Base-by-base conservation (phyloP, 2,329 filamentous ascomycete genomes). In the Aaosphaeria pasadenensis region DNA sequence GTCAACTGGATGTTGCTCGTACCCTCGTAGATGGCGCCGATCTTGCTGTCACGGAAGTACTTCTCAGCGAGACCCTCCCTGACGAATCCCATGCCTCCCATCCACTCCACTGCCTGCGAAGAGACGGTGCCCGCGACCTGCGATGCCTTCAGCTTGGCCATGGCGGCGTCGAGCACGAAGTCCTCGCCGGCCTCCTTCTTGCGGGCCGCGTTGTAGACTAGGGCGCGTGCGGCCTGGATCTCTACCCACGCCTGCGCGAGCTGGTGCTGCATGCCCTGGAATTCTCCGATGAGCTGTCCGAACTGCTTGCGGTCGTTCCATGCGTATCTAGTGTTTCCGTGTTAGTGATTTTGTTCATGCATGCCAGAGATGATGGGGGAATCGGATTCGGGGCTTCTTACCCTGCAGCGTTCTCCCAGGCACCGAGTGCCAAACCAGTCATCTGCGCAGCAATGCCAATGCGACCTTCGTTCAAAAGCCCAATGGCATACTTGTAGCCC, bases 251-350 rank as follows among this genome's bases (percentile, higher is more conserved):
- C 87, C 75, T 99, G 94, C 2, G 94, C 94, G 54, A 99, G 87
- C 77, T 99, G 94, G 77, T 96, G 91, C 77, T 97, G 92, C 94
- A 99, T 97, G 63, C 91, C 91, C 75, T 99, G 94, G 82, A 99
- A 99, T 71, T 95, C 89, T 64, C 94, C 94, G 51, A 99, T 86
- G 46, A 95, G 82, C 67, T 89, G 81, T 58, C 94, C 92, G 68
- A 99, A 99, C 77, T 99, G 94, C 77, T 89, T 91, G 64, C 94
- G 88, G 77, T 99, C 94, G 74, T 97, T 97, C 91, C 91, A 99
- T 57, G 91, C 91, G 74, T 99, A 97, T 54, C 82, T 85, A 52
- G 43, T 36, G 17, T 24, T 24, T 3, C 17, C 17, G 17, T 24
- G 17, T 24, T 3, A 24, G 17, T 24, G 17, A 36, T 9, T 36